Percentiles rank a stretch among this genome's conserved stretches.
Evolutionary conservation across 1,284 basidiomycete species (phyloP).

Genomic region (Testicularia cyperi): DNA sequence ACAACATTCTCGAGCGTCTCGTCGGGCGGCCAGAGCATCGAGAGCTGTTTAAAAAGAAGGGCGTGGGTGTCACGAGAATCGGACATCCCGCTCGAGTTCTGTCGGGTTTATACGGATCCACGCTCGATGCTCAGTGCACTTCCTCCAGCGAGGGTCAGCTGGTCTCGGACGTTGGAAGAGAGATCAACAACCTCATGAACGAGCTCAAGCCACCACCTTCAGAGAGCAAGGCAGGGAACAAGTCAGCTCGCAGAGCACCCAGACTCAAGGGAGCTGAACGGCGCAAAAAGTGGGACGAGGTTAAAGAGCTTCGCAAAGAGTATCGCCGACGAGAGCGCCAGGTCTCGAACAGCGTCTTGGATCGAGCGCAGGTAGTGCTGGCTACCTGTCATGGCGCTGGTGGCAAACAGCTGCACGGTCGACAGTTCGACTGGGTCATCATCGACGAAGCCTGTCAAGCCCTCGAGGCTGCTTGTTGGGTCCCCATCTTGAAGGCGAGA

Average conservation of each 20-base stretch:
- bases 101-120: conserved; percentile 73
- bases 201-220: conserved; percentile 26
- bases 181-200: conserved; percentile 29
- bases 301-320: conserved; percentile 86
- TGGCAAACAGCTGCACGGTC: conserved; percentile 28
- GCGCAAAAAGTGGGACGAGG: conserved; percentile 86
- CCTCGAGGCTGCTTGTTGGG: conserved; percentile 94
- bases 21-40: conserved; percentile 26
- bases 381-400: conserved; percentile 80
- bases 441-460: conserved; percentile 93
- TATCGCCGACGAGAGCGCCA: conserved; percentile 83
- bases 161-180: conserved; percentile 45
- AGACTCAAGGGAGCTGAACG: conserved; percentile 76
- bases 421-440: conserved; percentile 80
- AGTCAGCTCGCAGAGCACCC: conserved; percentile 37
- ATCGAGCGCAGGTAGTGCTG: conserved; percentile 78
- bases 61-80: conserved; percentile 42
- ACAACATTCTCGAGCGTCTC: conserved; percentile 60
- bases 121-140: conserved; percentile 82
- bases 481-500: conserved; percentile 71
- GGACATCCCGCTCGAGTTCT: conserved; percentile 84
- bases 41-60: conserved; percentile 33
- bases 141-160: conserved; percentile 45
- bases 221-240: conserved; percentile 45
- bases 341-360: conserved; percentile 76